Evolutionary conservation across 1,139 yeast genomes (phyloP).

Genomic region (Suhomyces terraborum): DNA sequence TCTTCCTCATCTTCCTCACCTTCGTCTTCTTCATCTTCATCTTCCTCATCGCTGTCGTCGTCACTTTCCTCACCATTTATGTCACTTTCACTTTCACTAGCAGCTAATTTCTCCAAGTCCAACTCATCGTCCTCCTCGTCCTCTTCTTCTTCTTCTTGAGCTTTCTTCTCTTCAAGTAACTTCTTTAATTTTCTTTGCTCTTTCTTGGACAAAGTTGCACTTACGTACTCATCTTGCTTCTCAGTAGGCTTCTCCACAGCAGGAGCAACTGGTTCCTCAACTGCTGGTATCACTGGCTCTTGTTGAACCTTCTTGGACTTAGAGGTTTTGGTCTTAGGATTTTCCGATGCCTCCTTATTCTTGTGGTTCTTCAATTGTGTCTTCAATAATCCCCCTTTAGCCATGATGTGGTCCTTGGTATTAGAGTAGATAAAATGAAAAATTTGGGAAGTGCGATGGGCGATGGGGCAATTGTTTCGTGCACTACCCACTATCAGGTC

Average conservation of each 20-base stretch:
- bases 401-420: constrained; percentile 24
- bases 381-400: constrained; percentile 35
- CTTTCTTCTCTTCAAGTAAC: constrained; percentile 27
- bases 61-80: constrained; percentile 43
- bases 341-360: constrained; percentile 29
- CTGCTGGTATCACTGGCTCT: constrained; percentile 11
- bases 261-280: constrained; percentile 4
- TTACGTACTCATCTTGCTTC: constrained; percentile 40
- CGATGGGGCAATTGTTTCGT: constrained; percentile 9
- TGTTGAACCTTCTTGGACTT: constrained; percentile 14
- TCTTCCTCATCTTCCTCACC: constrained; percentile 43
- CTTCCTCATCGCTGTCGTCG: constrained; percentile 45
- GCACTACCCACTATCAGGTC: constrained; percentile 11
- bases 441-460: constrained; percentile 15
- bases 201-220: constrained; percentile 57
- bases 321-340: constrained; percentile 28
- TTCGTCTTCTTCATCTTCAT: constrained; percentile 47
- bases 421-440: constrained; percentile 4
- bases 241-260: constrained; percentile 12
- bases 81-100: constrained; percentile 48
- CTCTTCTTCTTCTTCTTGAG: constrained; percentile 30
- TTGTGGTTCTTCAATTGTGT: constrained; percentile 39
- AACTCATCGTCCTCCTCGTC: constrained; percentile 40
- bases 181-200: constrained; percentile 67
- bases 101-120: constrained; percentile 60